Percentiles rank a stretch among this genome's conserved stretches.
Conservation (phyloP, 192 early-diverging fungal genomes). For the Rhizophagus clarus region DNA sequence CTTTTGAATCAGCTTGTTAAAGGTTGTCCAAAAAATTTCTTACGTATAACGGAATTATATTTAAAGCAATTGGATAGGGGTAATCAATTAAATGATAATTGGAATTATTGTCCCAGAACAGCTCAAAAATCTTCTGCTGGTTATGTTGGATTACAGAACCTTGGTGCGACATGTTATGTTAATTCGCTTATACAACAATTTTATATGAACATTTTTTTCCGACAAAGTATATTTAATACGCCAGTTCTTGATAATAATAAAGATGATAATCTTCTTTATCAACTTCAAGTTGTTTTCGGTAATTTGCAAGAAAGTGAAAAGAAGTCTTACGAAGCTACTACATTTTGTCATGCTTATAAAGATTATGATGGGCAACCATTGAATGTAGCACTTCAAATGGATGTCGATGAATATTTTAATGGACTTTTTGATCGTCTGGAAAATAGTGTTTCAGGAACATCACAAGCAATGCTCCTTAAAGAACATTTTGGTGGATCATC, state of each 20-base stretch:
- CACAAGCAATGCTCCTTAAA: slow-evolving; percentile 51
- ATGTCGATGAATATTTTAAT: slow-evolving; percentile 64
- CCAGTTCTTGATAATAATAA: slow-evolving; percentile 38
- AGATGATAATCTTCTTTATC: slow-evolving; percentile 51
- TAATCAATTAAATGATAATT: slow-evolving; percentile 43
- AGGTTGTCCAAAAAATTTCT: slow-evolving; percentile 33
- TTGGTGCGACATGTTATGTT: slow-evolving; percentile 70
- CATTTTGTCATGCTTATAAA: slow-evolving; percentile 53
- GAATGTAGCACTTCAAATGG: slow-evolving; percentile 61
- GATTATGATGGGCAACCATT: slow-evolving; percentile 56
- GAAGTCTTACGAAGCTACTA: slow-evolving; percentile 48
- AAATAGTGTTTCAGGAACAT: slow-evolving; percentile 46
- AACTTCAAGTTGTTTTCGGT: slow-evolving; percentile 54
- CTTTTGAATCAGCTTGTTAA: slow-evolving; percentile 38
- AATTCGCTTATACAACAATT: slow-evolving; percentile 65
- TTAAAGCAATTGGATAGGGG: slow-evolving; percentile 44
- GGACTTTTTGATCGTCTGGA: slow-evolving; percentile 60
- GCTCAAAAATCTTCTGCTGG: slow-evolving; percentile 43
- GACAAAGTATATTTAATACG: slow-evolving; percentile 49
- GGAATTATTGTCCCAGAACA: slow-evolving; percentile 49
- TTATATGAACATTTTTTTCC: slow-evolving; percentile 55
- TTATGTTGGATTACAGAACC: slow-evolving; percentile 58
- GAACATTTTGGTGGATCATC: slow-evolving; percentile 59
- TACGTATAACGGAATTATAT: slow-evolving; percentile 40
- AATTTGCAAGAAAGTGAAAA: slow-evolving; percentile 52